Evolutionary conservation across 257 asterid genomes (phyloP), one percentile per base, ranked within the genome.

Genomic region (Nicotiana undulata): DNA sequence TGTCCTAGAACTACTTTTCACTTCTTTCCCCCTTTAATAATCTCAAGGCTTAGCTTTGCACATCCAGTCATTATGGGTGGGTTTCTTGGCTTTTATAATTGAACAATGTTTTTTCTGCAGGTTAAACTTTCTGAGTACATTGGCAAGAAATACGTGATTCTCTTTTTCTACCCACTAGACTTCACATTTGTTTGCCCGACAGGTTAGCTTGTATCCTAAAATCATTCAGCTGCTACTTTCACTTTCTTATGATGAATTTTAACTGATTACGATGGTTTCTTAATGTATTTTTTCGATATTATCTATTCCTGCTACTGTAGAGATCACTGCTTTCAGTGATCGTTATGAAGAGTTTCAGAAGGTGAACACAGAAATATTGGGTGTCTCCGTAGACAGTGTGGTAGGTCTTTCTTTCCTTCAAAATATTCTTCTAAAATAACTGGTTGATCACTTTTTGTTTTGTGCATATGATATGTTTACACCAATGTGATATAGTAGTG

Each of bases 171-270:
- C 80, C 95, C 95, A 0, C 87, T 89, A 76, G 95, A 89, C 84
- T 89, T 91, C 88, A 91, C 95, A n/a, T 91, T 91, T 88, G 95
- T 91, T 88, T 94, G 98, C 76, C 99, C 98, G n/a, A 96, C 99
- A 56, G 99, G 97, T 94, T 56, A 49, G 78, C 16, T 46, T 68
- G 85, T 63, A 17, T 34, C 22, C 53, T 28, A 13, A 79, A 72
- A 24, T 72, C 40, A 46, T 4, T 46, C 60, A 72, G 24, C 24
- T 44, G 20, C 22, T 72, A 46, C 4, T 37, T 70, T 63, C 13
- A 11, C 20, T 72, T 46, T 10, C 17, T 34, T 63, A 20, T 53
- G 11, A 53, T 8, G 3, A 74, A 11, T 20, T 67, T 61, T 2
- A n/a, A 6, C 74, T 56, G 67, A 11, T 53, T 53, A 26, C 79